Conservation (phyloP, 768 basidiomycete genomes). For the Amanita thiersii region DNA sequence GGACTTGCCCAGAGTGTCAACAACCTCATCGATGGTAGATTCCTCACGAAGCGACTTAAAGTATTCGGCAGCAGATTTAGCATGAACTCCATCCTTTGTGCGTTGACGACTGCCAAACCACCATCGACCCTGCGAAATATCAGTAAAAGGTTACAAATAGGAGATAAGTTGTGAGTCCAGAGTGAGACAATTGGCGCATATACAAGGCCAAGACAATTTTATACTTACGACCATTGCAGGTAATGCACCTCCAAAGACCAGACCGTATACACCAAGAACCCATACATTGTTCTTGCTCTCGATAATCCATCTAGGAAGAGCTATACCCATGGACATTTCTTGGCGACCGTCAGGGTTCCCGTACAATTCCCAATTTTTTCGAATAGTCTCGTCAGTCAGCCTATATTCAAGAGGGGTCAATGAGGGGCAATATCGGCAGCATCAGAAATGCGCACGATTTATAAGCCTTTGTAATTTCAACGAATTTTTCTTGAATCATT, state of each 20-base stretch:
- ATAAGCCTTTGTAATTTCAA: conserved; percentile 95
- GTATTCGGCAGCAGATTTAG: conserved; percentile 74
- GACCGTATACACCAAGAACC: conserved; percentile 82
- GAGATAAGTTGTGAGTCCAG: not conserved
- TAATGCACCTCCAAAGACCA: conserved; percentile 81
- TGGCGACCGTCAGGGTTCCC: conserved; percentile 98
- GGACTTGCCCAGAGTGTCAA: conserved; percentile 61
- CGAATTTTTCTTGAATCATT: conserved; percentile 78
- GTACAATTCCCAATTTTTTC: conserved; percentile 81
- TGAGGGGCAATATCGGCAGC: not conserved
- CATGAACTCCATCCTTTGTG: conserved; percentile 89
- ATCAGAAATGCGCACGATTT: conserved; percentile 57
- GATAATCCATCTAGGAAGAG: conserved; percentile 88
- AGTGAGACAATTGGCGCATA: not conserved
- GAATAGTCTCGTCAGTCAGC: conserved; percentile 86
- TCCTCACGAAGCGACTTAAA: conserved; percentile 86
- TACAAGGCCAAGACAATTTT: not conserved
- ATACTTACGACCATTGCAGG: conserved; percentile 76
- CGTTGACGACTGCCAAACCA: conserved; percentile 90
- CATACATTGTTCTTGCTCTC: conserved; percentile 87
- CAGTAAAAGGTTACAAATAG: too few species aligned
- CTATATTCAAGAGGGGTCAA: conserved; percentile 30
- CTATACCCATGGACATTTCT: conserved; percentile 89
- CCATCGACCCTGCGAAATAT: conserved; percentile 86
- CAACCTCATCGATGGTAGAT: conserved; percentile 60